phyloP scores from a whole-genome alignment of 2,329 filamentous ascomycete genomes.

The Cercospora sp. region DNA sequence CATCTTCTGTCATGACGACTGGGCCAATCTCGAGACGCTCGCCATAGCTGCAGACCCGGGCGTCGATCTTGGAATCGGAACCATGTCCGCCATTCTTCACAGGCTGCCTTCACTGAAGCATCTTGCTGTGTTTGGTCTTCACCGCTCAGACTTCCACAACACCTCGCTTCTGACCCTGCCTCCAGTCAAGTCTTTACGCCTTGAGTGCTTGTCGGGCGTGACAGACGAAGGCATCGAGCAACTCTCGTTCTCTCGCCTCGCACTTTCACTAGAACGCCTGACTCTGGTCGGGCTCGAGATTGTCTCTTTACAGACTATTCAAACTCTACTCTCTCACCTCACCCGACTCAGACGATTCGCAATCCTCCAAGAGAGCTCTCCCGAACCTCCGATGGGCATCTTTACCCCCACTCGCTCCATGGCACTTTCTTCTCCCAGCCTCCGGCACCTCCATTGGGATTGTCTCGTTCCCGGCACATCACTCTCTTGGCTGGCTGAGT shows the following conservation, averaged over 20 bases:
- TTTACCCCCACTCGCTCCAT: slow-evolving; percentile 39
- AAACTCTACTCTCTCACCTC: slow-evolving; percentile 53
- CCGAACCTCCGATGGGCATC: slow-evolving; percentile 45
- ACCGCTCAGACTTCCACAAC: slow-evolving; percentile 57
- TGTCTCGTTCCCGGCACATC: slow-evolving; percentile 58
- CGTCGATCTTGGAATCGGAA: slow-evolving; percentile 52
- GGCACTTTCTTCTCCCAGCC: slow-evolving; percentile 50
- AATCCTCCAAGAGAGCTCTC: slow-evolving; percentile 54
- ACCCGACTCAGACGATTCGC: slow-evolving; percentile 51
- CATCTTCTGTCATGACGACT: slow-evolving; percentile 54
- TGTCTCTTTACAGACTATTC: slow-evolving; percentile 53
- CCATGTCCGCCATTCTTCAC: slow-evolving; percentile 56
- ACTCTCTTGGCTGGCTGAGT: slow-evolving; percentile 63
- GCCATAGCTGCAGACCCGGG: slow-evolving; percentile 51
- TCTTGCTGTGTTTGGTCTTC: slow-evolving; percentile 56
- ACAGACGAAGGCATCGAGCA: slow-evolving; percentile 56
- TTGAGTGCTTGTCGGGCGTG: slow-evolving; percentile 57
- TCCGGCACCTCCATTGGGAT: slow-evolving; percentile 60
- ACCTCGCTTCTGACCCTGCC: slow-evolving; percentile 56
- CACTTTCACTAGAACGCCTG: slow-evolving; percentile 49
- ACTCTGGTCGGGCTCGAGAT: slow-evolving; percentile 57
- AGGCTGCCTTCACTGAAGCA: slow-evolving; percentile 55
- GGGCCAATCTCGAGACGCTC: slow-evolving; percentile 55
- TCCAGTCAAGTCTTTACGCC: slow-evolving; percentile 53
- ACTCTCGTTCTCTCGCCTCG: slow-evolving; percentile 51